Evolutionary conservation across 768 basidiomycete species (phyloP), one percentile per base, ranked within the genome.

Genomic region (Russula sp.): DNA sequence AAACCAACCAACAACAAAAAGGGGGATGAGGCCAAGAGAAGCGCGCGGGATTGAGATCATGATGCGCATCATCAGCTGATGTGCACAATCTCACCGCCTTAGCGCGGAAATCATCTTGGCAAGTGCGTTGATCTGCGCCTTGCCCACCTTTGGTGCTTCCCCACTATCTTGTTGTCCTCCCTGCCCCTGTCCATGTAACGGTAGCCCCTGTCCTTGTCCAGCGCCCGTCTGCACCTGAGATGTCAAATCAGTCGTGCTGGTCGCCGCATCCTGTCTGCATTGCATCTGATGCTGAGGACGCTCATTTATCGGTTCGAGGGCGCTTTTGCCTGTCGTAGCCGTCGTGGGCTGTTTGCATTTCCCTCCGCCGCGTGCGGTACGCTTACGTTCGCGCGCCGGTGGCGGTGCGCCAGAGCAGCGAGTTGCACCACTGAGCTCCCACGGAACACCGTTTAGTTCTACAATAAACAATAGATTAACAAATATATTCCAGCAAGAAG

Each of bases 41-140:
- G 36, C 28, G 20, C 24, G 18, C 50, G 10, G 44, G 20, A n/a
- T n/a, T n/a, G n/a, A n/a, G n/a, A n/a, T n/a, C n/a, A n/a, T n/a
- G 44, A n/a, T 10, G 44, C n/a, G 44, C 9, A 50, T 20, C 38
- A 44, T 34, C 62, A 63, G 4, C 30, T 53, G 57, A 46, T 36
- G n/a, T 48, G 34, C 18, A 18, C 20, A 49, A 16, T 32, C 11
- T 59, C 67, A 89, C 71, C 86, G 86, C 71, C 88, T 81, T 76
- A 91, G 75, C 57, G 89, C 88, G 62, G 87, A 91, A 63, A 94
- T 78, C 90, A 95, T 92, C 86, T 94, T 94, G 63, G 92, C 92
- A 70, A 95, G 79, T 48, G 90, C 84, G 71, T 87, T 87, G 77
- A 94, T 94, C 79, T 94, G 93, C 54, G 88, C 90, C 76, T 88